Evolutionary conservation across 352 stramenopile species (phyloP), one percentile per base, ranked within the genome.

Genomic region (Globisporangium alternatum): DNA sequence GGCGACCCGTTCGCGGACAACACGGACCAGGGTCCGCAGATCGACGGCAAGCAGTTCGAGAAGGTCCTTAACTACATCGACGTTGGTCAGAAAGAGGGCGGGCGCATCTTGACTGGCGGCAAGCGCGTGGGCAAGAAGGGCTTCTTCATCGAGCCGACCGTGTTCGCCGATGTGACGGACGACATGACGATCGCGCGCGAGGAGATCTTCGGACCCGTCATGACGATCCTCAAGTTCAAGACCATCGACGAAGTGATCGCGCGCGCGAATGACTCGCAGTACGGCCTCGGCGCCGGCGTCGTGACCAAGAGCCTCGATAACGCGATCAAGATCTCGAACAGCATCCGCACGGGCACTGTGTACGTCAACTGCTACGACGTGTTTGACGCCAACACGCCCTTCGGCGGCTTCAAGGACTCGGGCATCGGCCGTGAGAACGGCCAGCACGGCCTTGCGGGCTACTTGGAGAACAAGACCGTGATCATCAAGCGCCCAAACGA

Each of bases 341-440:
- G 70, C 8, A 75, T 99, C 8, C 86, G 97, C 51, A 78, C 81
- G 59, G 95, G 96, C 30, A 97, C 97, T 12, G 89, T 98, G 45
- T 97, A 95, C 68, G 83, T 98, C 17, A 99, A 98, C 80, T 97
- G 84, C 73, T 98, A 98, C 77, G 79, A 97, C 57, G 68, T 96
- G 25, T 92, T 96, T 28, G 91, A 97, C 60, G 68, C 72, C 13
- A 82, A 86, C 61, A 90, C 95, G 54, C 81, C 86, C n/a, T 97
- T 95, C 60, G 89, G 88, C 21, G 89, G 89, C 30, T 94, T 85
- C 72, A 95, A 96, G 84, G 76, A 95, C 72, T 94, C 83, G 22
- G 88, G 88, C 35, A 74, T 94, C 41, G 89, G 88, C 35, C 83
- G 89, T n/a, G 86, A 96, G 67, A 78, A 85, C 28, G 88, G 88